Evolutionary conservation across 345 rosid species (phyloP).

Genomic region (Barbarea vulgaris): DNA sequence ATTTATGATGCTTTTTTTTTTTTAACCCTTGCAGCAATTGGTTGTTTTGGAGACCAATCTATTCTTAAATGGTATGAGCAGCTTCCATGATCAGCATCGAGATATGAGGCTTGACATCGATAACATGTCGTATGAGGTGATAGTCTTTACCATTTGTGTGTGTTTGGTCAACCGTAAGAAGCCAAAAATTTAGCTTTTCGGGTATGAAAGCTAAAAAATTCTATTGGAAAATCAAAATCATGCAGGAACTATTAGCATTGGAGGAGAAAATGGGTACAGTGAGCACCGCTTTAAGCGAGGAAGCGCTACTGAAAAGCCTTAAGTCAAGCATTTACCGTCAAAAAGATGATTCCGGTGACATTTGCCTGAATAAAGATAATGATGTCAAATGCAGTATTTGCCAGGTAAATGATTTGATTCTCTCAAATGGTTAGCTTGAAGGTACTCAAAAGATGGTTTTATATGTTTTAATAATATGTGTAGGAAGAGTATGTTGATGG

Average conservation of each 20-base stretch:
- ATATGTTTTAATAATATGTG: not conserved
- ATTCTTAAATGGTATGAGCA: conserved; percentile 60
- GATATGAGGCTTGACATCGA: conserved; percentile 98
- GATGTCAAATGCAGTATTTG: conserved; percentile 89
- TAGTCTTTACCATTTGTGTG: not conserved
- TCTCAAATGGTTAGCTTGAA: not conserved
- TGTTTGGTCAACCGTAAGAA: not conserved
- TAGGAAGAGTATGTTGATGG: conserved; percentile 87
- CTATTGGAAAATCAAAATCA: not conserved
- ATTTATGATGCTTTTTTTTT: conserved; percentile 1
- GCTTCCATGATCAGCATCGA: conserved; percentile 81
- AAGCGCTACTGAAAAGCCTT: conserved; percentile 69
- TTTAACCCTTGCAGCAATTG: conserved; percentile 82
- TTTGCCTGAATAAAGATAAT: conserved; percentile 36
- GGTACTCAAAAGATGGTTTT: not conserved
- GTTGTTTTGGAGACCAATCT: conserved; percentile 78
- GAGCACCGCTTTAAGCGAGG: conserved; percentile 92
- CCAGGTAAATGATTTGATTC: conserved; percentile 58
- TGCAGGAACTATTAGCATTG: conserved; percentile 89
- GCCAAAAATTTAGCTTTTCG: not conserved
- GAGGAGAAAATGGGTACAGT: conserved; percentile 97
- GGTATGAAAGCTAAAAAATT: conserved; percentile 3
- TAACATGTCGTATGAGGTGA: conserved; percentile 94
- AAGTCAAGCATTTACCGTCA: conserved; percentile 49
- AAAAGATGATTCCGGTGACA: conserved; percentile 17